These are phyloP conservation scores for Carex pumila DNA, from an alignment of 176 grass and related monocot species.

Conservation along the genomic window DNA sequence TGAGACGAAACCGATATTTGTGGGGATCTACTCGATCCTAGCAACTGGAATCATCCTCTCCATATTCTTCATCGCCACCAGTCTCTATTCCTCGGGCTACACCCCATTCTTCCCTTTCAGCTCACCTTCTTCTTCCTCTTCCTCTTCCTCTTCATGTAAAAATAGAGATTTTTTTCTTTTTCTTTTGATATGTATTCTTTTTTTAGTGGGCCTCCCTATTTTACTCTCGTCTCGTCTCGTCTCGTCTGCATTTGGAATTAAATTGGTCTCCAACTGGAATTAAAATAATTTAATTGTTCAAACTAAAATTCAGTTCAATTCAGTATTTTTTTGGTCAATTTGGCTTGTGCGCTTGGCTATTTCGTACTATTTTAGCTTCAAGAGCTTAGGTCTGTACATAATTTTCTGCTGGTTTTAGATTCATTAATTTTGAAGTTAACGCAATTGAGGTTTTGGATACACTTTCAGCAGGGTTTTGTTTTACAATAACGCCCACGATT, in stretches of 20 bases:
- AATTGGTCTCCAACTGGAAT: neutral
- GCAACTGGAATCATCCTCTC: slow-evolving; percentile 60
- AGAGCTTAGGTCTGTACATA: neutral
- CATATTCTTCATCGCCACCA: slow-evolving; percentile 57
- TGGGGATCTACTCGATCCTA: slow-evolving; percentile 56
- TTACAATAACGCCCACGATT: neutral
- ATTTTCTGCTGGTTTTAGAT: neutral
- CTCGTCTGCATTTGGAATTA: neutral
- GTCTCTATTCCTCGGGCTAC: slow-evolving; percentile 46
- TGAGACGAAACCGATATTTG: slow-evolving; percentile 46
- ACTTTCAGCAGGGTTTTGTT: neutral
- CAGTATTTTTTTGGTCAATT: neutral
- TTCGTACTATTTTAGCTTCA: neutral
- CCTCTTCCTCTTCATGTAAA: neutral
- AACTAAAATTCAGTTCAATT: neutral
- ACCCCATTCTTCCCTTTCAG: slow-evolving; percentile 23
- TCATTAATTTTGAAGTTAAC: neutral
- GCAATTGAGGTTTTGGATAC: neutral
- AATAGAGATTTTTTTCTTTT: neutral
- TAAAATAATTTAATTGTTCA: neutral
- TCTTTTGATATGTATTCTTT: slow-evolving; percentile 7
- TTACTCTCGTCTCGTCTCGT: too few relatives aligned
- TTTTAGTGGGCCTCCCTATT: neutral
- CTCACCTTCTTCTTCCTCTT: neutral
- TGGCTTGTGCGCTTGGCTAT: neutral